A percentile compares a stretch with the other conserved stretches of the same genome.
phyloP scores from a whole-genome alignment of 2,329 filamentous ascomycete genomes.

The Lachnellula cervina region DNA sequence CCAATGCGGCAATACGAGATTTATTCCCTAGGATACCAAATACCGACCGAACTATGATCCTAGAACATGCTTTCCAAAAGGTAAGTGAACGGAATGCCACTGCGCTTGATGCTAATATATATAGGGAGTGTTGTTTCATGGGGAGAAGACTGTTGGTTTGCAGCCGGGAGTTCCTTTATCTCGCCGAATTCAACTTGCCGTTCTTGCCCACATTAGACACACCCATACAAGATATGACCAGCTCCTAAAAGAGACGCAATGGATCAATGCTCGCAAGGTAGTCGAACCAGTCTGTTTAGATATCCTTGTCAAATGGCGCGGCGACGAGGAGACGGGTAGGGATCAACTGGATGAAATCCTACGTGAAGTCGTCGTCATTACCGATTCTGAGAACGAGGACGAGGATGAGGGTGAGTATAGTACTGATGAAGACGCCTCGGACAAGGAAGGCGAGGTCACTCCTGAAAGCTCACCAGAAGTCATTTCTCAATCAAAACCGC shows the following conservation, averaged over 20 bases:
- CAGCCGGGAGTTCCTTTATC: slow-evolving; percentile 52
- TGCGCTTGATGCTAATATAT: slow-evolving; percentile 7
- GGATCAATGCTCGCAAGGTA: slow-evolving; percentile 55
- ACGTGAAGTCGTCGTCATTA: slow-evolving; percentile 60
- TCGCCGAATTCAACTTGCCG: slow-evolving; percentile 59
- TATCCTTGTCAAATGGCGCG: slow-evolving; percentile 66
- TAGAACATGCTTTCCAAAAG: slow-evolving; percentile 59
- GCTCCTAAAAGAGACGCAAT: slow-evolving; percentile 53
- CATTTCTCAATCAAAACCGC: slow-evolving; percentile 9
- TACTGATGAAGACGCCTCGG: slow-evolving; percentile 17
- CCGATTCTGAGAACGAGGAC: slow-evolving; percentile 31
- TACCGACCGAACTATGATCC: slow-evolving; percentile 57
- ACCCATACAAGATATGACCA: slow-evolving; percentile 62
- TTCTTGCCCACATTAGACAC: slow-evolving; percentile 62
- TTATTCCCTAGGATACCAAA: slow-evolving; percentile 62
- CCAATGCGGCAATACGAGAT: slow-evolving; percentile 57
- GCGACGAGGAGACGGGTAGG: slow-evolving; percentile 63
- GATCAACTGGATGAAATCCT: slow-evolving; percentile 64
- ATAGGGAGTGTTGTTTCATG: slow-evolving; percentile 47
- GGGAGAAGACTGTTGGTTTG: slow-evolving; percentile 53
- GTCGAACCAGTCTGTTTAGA: slow-evolving; percentile 59
- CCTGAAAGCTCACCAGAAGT: slow-evolving; percentile 16
- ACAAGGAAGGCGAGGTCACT: slow-evolving; percentile 25
- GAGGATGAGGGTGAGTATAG: slow-evolving; percentile 21
- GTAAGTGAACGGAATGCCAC: slow-evolving; percentile 36